A percentile compares a stretch with the other conserved stretches of the same genome.
Conservation (phyloP, 371 early-diverging fungal species). For the Apophysomyces trapeziformis region DNA sequence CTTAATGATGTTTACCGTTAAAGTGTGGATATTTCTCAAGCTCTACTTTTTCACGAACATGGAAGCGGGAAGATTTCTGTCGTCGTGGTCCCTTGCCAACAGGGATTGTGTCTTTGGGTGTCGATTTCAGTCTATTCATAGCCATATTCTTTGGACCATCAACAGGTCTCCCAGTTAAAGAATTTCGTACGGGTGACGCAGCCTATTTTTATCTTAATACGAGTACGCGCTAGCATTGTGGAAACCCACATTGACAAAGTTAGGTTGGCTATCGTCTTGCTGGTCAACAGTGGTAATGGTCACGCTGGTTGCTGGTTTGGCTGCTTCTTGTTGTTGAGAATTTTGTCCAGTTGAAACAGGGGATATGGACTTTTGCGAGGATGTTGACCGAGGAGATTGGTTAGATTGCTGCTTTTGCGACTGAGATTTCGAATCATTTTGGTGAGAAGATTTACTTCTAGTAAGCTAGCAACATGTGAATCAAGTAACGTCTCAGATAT, state of each 20-base stretch:
- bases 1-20: constrained; percentile 58
- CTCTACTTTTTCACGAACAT: constrained; percentile 75
- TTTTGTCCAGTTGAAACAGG: background rate
- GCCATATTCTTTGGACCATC: constrained; percentile 74
- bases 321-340: background rate
- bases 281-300: background rate
- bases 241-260: background rate
- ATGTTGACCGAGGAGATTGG: constrained; percentile 12
- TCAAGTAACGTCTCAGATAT: background rate
- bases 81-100: constrained; percentile 82
- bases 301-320: constrained; percentile 1
- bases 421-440: constrained; percentile 27
- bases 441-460: constrained; percentile 36
- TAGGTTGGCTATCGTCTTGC: constrained; percentile 1
- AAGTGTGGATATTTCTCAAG: constrained; percentile 76
- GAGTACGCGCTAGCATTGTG: background rate
- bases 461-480: constrained; percentile 33
- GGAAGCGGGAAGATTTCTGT: constrained; percentile 86
- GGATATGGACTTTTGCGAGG: constrained; percentile 3
- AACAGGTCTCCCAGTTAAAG: constrained; percentile 12
- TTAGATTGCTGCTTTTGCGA: constrained; percentile 16
- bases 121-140: constrained; percentile 71
- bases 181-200: background rate
- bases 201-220: background rate
- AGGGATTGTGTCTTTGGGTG: constrained; percentile 81